Percentiles rank a stretch among this genome's conserved stretches.
These are phyloP conservation scores for Sanghuangporus baumii DNA, from an alignment of 1,284 basidiomycete species.

Conservation along the genomic window DNA sequence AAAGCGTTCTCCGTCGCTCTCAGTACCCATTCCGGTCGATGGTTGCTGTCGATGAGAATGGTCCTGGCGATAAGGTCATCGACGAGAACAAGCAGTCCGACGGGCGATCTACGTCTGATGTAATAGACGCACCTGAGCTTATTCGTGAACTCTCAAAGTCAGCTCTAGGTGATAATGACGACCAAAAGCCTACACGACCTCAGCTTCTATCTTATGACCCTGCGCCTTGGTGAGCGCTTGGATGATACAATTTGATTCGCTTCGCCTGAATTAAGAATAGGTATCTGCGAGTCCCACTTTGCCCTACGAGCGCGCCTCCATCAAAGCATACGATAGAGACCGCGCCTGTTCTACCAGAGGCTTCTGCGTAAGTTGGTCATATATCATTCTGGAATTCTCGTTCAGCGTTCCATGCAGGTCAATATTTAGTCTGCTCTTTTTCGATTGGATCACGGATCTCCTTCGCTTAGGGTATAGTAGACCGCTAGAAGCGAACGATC, in stretches of 20 bases:
- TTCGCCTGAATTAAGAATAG: not conserved
- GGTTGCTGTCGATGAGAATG: not conserved
- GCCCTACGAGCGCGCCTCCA: constrained; percentile 27
- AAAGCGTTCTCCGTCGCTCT: not conserved
- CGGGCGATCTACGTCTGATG: not conserved
- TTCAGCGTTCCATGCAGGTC: not conserved
- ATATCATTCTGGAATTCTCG: not conserved
- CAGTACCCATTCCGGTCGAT: not conserved
- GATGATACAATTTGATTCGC: not conserved
- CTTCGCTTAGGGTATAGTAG: constrained; percentile 69
- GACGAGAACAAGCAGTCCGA: not conserved
- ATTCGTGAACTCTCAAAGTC: not conserved
- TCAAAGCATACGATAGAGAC: constrained; percentile 39
- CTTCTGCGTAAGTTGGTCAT: constrained; percentile 26
- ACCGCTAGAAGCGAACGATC: constrained; percentile 75
- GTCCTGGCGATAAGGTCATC: not conserved
- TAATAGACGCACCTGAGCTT: constrained; percentile 1
- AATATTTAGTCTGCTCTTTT: constrained; percentile 44
- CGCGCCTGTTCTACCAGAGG: constrained; percentile 37
- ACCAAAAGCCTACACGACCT: not conserved
- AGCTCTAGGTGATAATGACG: not conserved
- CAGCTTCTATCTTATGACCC: constrained; percentile 6
- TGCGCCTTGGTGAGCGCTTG: constrained; percentile 7
- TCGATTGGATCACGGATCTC: constrained; percentile 72
- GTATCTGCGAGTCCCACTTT: constrained; percentile 21